Evolutionary conservation across 73 alveolate genomes (phyloP), one percentile per base, ranked within the genome.

Genomic region (Paramecium tetraurelia): DNA sequence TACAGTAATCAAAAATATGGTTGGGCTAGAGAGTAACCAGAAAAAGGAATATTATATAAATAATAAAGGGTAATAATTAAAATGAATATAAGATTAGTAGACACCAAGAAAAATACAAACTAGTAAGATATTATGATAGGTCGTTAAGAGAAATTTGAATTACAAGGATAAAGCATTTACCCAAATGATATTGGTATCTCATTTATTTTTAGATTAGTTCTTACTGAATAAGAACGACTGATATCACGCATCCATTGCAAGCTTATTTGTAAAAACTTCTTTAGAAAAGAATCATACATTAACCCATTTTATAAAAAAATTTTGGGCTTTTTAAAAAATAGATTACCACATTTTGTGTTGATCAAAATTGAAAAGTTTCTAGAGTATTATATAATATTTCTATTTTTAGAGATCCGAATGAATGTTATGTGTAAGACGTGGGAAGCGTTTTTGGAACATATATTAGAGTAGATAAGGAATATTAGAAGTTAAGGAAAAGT

Each of bases 391-490:
- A 16, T 77, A 43, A 53, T 29, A 12, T 22, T 58, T 72, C 20
- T 18, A 41, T 18, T 11, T 27, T 40, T 41, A 83, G 58, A 57
- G 90, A 80, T 21, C 90, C 90, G 20, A 80, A 46, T n/a, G 90
- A 80, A 38, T 24, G 71, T 24, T 89, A 41, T 71, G 75, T 89
- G n/a, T 18, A 70, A 40, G 94, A 89, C 43, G 20, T 89, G 1
- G 94, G 92, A 44, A 89, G 94, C 16, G 94, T 83, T 36, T 89
- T 33, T 33, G 94, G 94, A 12, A 89, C 94, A 31, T 21, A 59
- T 40, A 71, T 89, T 16, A 70, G 75, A 57, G 75, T 89, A 24
- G 48, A 48, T 24, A 70, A 53, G 27, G 9, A 70, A 21, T 63
- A 88, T 24, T 22, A 71, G 57, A 35, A 59, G 16, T 18, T 71